A percentile compares a stretch with the other conserved stretches of the same genome.
Conservation (phyloP, 768 basidiomycete species). For the Solioccasus polychromus region DNA sequence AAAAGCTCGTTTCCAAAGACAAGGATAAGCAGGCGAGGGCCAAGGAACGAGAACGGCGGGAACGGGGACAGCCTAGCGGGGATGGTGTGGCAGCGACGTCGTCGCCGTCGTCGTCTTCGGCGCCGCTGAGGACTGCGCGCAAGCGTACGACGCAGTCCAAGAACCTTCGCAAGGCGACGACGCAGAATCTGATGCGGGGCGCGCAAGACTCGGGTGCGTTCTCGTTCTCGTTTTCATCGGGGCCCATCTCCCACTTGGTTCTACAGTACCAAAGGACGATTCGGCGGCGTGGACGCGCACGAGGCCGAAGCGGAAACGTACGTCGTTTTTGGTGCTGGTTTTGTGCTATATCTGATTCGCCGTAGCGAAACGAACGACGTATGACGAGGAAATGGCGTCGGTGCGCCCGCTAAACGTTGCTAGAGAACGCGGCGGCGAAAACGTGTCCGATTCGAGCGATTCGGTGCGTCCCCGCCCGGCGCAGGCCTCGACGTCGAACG, state of each 20-base stretch:
- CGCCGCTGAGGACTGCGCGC: slow-evolving; percentile 5
- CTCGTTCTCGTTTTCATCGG: background rate
- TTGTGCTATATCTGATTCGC: too few relatives aligned
- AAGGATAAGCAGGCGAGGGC: slow-evolving; percentile 2
- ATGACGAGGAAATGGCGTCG: slow-evolving; percentile 1
- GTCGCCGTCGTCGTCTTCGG: background rate
- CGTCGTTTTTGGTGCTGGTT: slow-evolving; percentile 1
- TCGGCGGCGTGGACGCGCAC: slow-evolving; percentile 17
- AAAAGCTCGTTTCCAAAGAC: background rate
- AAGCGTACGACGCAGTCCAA: slow-evolving; percentile 9
- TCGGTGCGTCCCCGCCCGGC: background rate
- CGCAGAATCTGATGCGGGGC: slow-evolving; percentile 7
- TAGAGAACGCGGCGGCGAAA: background rate
- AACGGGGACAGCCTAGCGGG: background rate
- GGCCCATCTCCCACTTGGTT: too few relatives aligned
- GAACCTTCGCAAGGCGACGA: slow-evolving; percentile 11
- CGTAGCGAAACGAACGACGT: slow-evolving; percentile 15
- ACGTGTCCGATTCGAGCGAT: slow-evolving; percentile 23
- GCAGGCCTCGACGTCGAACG: slow-evolving; percentile 1
- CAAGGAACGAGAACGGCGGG: background rate
- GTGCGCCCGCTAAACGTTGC: slow-evolving; percentile 13
- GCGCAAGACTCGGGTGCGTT: slow-evolving; percentile 24
- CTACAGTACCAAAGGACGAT: slow-evolving; percentile 5
- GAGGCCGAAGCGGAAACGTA: slow-evolving; percentile 15
- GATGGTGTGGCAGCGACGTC: background rate